Percentiles rank a stretch among this genome's conserved stretches.
These are phyloP conservation scores for Aurinia saxatilis DNA, from an alignment of 345 rosid species.

Conservation along the genomic window DNA sequence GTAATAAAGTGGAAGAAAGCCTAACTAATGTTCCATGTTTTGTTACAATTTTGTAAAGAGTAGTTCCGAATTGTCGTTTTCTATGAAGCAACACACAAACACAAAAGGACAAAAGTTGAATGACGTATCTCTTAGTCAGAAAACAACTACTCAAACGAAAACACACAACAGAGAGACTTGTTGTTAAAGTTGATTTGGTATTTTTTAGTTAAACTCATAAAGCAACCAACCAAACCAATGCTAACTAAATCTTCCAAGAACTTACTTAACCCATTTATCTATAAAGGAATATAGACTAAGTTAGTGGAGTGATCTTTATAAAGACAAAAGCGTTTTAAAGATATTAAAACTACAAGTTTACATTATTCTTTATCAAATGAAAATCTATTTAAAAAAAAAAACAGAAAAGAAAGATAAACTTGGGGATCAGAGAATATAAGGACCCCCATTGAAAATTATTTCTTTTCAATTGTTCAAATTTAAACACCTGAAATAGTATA, in stretches of 20 bases:
- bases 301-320: conserved; percentile 19
- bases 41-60: not conserved
- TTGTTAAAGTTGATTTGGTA: conserved; percentile 5
- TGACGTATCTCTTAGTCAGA: conserved; percentile 15
- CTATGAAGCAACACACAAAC: conserved; percentile 10
- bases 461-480: conserved; percentile 3
- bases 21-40: too few relatives aligned
- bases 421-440: conserved; percentile 22
- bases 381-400: not conserved
- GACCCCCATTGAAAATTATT: conserved; percentile 9
- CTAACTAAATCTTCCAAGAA: not conserved
- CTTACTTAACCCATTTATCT: not conserved
- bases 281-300: not conserved
- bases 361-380: not conserved
- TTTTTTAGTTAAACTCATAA: not conserved
- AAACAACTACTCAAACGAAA: conserved; percentile 17
- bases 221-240: not conserved
- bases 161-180: not conserved
- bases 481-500: conserved; percentile 15
- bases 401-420: conserved; percentile 19
- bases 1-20: too few relatives aligned
- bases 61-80: conserved; percentile 22
- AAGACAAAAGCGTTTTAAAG: conserved; percentile 24
- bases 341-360: conserved; percentile 17
- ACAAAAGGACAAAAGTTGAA: conserved; percentile 11